Conservation (phyloP, 192 early-diverging fungal species). For the Lobosporangium transversale region DNA sequence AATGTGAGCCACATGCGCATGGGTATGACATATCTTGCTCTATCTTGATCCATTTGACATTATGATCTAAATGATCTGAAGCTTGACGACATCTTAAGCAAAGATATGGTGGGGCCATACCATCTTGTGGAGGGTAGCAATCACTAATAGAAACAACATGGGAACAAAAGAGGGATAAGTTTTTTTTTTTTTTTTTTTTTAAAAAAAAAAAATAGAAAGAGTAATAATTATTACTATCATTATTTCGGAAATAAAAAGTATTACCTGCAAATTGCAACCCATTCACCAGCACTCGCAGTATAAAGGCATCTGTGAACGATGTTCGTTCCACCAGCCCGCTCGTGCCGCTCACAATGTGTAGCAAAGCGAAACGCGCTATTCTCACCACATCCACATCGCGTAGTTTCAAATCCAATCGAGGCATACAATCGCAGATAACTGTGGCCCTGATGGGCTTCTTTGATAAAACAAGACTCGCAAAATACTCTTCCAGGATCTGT, state of each 20-base stretch:
- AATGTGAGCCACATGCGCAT: slow-evolving; percentile 31
- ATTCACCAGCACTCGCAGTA: slow-evolving; percentile 24
- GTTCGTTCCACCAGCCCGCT: slow-evolving; percentile 39
- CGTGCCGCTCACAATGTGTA: slow-evolving; percentile 36
- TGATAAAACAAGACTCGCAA: slow-evolving; percentile 38
- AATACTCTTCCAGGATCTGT: slow-evolving; percentile 20
- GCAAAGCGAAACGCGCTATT: slow-evolving; percentile 47
- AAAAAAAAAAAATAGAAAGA: slow-evolving; percentile 2
- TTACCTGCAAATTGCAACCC: slow-evolving; percentile 37
- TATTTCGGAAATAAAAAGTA: background rate
- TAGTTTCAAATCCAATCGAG: background rate
- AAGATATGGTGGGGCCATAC: slow-evolving; percentile 4
- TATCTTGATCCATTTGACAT: slow-evolving; percentile 18
- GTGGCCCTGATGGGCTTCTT: slow-evolving; percentile 38
- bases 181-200: background rate
- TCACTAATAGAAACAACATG: slow-evolving; percentile 2
- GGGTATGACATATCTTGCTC: slow-evolving; percentile 3
- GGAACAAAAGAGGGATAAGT: background rate
- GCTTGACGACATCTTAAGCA: slow-evolving; percentile 31
- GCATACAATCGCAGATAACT: slow-evolving; percentile 8
- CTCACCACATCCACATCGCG: slow-evolving; percentile 33
- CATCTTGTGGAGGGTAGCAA: slow-evolving; percentile 15
- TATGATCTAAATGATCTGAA: slow-evolving; percentile 24
- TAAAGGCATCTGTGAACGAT: slow-evolving; percentile 33
- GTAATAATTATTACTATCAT: no score